A percentile compares a stretch with the other conserved stretches of the same genome.
Evolutionary conservation across 108 stramenopile genomes (phyloP).

Genomic region (Nannochloropsis salina): DNA sequence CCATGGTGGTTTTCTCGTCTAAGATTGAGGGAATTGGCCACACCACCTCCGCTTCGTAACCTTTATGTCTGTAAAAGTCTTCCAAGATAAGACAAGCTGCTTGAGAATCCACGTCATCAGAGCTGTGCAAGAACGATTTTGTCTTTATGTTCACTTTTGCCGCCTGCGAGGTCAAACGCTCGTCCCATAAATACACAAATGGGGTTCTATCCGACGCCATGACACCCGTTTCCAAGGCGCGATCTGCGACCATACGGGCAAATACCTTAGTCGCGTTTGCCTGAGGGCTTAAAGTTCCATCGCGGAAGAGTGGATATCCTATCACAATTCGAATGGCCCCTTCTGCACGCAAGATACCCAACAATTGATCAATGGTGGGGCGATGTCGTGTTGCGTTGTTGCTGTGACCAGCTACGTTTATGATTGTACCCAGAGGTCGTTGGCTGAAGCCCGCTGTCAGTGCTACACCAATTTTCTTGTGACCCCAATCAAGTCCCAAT

Average conservation of each 20-base stretch:
- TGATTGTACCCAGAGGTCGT: constrained; percentile 11
- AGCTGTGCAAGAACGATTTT: constrained; percentile 10
- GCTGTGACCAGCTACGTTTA: not conserved
- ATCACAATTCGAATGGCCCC: not conserved
- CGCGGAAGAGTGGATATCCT: not conserved
- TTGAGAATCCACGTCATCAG: constrained; percentile 7
- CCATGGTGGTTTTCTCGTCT: not conserved
- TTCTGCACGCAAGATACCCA: constrained; percentile 15
- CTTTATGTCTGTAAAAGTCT: not conserved
- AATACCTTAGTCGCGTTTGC: not conserved
- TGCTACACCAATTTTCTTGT: not conserved
- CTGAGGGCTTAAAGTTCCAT: not conserved
- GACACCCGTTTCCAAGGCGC: not conserved
- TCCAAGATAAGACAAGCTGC: not conserved
- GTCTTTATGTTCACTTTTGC: constrained; percentile 4
- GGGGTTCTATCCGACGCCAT: not conserved
- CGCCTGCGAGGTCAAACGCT: not conserved
- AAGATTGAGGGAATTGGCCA: not conserved
- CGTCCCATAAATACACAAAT: constrained; percentile 9
- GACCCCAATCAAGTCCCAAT: not conserved
- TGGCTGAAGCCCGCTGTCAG: not conserved
- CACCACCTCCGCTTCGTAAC: not conserved
- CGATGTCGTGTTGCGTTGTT: not conserved
- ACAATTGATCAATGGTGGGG: not conserved
- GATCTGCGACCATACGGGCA: not conserved